phyloP scores from a whole-genome alignment of 257 asterid genomes.

The Solanum gracilifrons region DNA sequence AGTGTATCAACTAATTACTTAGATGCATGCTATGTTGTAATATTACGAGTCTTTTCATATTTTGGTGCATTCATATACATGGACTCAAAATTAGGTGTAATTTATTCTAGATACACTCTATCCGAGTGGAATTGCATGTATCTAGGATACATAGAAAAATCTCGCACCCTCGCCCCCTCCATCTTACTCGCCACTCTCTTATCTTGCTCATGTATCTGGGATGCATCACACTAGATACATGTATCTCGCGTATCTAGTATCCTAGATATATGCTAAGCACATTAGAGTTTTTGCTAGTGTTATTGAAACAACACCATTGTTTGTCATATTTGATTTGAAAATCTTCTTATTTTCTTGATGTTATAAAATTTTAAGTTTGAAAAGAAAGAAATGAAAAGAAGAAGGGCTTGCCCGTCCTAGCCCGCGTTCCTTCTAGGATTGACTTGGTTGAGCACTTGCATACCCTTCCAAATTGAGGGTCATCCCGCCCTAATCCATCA shows the following conservation, averaged over 20 bases:
- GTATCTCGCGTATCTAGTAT: neutral
- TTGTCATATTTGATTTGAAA: too few species aligned
- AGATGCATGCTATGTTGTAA: neutral
- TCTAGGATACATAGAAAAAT: neutral
- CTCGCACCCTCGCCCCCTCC: neutral
- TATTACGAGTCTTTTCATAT: neutral
- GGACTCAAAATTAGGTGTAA: too few species aligned
- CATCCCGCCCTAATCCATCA: neutral
- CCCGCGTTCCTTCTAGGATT: neutral
- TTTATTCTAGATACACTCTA: neutral
- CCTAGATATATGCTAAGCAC: too few species aligned
- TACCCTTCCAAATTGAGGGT: neutral
- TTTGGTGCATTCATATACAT: neutral
- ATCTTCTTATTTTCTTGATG: too few species aligned
- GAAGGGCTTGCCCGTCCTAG: accelerated
- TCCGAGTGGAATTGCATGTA: neutral
- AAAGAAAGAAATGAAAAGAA: too few species aligned
- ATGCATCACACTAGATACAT: neutral
- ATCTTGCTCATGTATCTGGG: neutral
- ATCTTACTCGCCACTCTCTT: neutral
- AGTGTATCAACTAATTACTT: neutral
- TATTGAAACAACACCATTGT: too few species aligned
- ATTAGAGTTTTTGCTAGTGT: too few species aligned
- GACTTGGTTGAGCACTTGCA: neutral
- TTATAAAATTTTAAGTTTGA: too few species aligned